Base-by-base conservation (phyloP, 2,329 filamentous ascomycete genomes). In the Aspergillus unguis region DNA sequence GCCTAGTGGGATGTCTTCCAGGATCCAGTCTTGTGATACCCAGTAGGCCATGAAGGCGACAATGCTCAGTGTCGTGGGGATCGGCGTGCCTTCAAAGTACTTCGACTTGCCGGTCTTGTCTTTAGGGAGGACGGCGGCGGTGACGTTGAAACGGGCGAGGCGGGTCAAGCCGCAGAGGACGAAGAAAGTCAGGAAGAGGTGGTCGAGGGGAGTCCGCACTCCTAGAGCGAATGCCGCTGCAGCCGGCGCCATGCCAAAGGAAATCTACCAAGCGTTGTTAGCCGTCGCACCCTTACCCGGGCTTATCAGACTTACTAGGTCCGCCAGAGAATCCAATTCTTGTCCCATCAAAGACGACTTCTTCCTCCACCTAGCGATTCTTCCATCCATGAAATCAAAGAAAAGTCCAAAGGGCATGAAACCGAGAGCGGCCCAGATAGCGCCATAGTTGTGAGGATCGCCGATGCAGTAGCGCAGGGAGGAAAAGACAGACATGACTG, bases 261-360 rank as follows among this genome's bases (percentile, higher is more conserved):
- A 96, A 66, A 99, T 89, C 92, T 96, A 55, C 38, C 43, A 11
- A 25, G 48, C 29, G 40, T 7, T 7, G 17, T 47, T 27, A 55
- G 52, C 35, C 11, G 25, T 35, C 6, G 57, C 33, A 58, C 50
- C 44, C 38, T 32, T 36, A 37, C 26, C 7, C 10, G n/a, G 33
- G 23, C 28, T n/a, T 26, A 43, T 48, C 11, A 26, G 8, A 27
- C 83, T 28, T 86, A 96, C 91, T 79, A 99, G 72, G 71, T 99
- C 94, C 50, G 94, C 94, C 44, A 99, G 80, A 5, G 92, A 97
- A 72, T 99, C 94, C 51, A 99, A 78, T 74, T 99, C 94, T 73
- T 96, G 92, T 9, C 94, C 94, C 92, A 99, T 97, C 69, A 99
- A 79, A 64, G 89, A 95, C 65, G 90, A 94, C 85, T 96, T 99